A percentile compares a stretch with the other conserved stretches of the same genome.
Evolutionary conservation across 2,329 filamentous ascomycete species (phyloP).

Genomic region (Colletotrichum cuscutae): DNA sequence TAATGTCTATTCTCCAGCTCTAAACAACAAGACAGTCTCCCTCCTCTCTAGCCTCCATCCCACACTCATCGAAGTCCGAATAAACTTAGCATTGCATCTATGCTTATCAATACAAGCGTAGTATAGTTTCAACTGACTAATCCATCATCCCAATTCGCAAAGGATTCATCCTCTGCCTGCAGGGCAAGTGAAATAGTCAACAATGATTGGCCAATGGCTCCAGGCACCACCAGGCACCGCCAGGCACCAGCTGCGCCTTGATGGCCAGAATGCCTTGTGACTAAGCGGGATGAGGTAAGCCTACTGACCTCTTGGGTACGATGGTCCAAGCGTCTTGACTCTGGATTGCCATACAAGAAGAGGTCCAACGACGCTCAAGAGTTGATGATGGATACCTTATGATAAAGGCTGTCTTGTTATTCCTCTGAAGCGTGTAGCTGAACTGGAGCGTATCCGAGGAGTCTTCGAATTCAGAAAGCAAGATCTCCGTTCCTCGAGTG

Average conservation of each 20-base stretch:
- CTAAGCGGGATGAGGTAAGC: background rate
- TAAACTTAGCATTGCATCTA: background rate
- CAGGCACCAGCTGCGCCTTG: conserved; percentile 12
- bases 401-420: background rate
- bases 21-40: background rate
- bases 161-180: background rate
- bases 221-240: conserved; percentile 17
- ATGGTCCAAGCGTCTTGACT: background rate
- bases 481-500: background rate
- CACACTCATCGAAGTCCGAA: background rate
- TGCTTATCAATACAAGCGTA: background rate
- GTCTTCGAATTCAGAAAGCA: background rate
- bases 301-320: background rate
- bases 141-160: background rate
- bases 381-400: background rate
- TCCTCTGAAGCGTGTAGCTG: too few species aligned
- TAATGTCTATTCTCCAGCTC: too few species aligned
- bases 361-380: background rate
- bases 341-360: conserved; percentile 3
- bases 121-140: background rate
- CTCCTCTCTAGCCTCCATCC: too few species aligned
- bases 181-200: background rate
- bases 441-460: background rate
- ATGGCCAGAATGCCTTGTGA: background rate
- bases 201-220: conserved; percentile 5